Evolutionary conservation across 306 rosid species (phyloP), one percentile per base, ranked within the genome.

Genomic region (Trifolium fragiferum): DNA sequence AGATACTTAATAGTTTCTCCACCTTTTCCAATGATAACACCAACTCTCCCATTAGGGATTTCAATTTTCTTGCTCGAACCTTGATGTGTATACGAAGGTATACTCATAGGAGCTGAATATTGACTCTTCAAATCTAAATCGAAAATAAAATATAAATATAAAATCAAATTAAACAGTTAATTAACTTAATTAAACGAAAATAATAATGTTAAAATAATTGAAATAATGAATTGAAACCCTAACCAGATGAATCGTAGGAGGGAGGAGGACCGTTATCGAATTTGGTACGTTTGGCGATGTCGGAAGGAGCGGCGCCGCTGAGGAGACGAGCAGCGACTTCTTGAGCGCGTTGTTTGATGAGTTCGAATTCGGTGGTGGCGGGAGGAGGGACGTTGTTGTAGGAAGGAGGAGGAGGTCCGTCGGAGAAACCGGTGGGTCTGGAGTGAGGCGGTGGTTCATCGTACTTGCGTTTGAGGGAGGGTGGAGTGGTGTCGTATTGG

Each of bases 1-100:
- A 92, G 97, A 67, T 91, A 92, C 83, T 94, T 94, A 60, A 94
- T 94, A 19, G 96, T 94, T 81, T 94, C 98, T n/a, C 98, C 97
- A 7, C 86, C 89, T 75, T 94, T 94, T 19, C 97, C 98, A 62
- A 91, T 94, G 62, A 94, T 94, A 1, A 92, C 97, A 68, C 99
- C 99, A 5, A 94, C 97, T 72, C 97, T 88, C 13, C 95, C 97
- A 74, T 94, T 94, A 0, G 99, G 97, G 23, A 92, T 76, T 0
- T 90, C 97, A 8, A 94, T 94, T 82, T 86, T 92, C 67, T 92
- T 90, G 86, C 88, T 88, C 2, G 93, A 5, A 27, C 93, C 91
- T 40, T 87, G 90, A 61, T 82, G 86, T 2, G 88, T 89, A 72
- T 93, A 90, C 3, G 92, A 83, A 1, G 96, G 98, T 7, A 82